Percentiles rank a stretch among this genome's conserved stretches.
Evolutionary conservation across 1,284 basidiomycete species (phyloP).

Genomic region (Ceratobasidium sp.): DNA sequence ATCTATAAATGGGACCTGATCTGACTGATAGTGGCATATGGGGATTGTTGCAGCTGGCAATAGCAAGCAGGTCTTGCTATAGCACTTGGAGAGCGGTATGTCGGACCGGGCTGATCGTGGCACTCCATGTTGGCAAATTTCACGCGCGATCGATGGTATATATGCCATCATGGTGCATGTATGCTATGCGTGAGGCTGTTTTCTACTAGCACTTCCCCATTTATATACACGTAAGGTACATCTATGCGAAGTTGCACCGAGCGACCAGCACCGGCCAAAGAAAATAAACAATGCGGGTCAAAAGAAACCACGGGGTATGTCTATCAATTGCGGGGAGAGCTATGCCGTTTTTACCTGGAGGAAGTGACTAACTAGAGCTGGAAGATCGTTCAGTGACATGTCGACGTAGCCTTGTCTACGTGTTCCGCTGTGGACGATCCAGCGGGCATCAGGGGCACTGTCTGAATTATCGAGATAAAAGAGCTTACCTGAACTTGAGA

Average conservation of each 20-base stretch:
- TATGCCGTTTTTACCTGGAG: constrained; percentile 54
- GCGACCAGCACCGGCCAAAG: constrained; percentile 6
- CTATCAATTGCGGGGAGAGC: constrained; percentile 21
- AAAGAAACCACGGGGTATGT: constrained; percentile 33
- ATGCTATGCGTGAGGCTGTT: constrained; percentile 28
- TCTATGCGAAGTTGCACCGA: constrained; percentile 45
- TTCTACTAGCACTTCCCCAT: constrained; percentile 11
- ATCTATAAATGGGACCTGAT: background rate
- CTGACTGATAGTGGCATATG: background rate
- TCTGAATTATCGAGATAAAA: background rate
- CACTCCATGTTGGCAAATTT: constrained; percentile 4
- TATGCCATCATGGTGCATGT: constrained; percentile 16
- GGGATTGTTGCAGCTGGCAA: background rate
- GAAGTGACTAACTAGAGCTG: constrained; percentile 84
- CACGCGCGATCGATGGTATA: constrained; percentile 21
- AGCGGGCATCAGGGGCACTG: constrained; percentile 7
- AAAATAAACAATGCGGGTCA: constrained; percentile 42
- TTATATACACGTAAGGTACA: constrained; percentile 43
- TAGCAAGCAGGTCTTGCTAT: background rate
- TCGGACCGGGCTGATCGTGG: constrained; percentile 15
- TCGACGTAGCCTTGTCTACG: constrained; percentile 70
- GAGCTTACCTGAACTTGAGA: constrained; percentile 67
- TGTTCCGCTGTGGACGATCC: constrained; percentile 39
- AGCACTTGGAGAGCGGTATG: background rate
- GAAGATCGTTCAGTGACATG: constrained; percentile 81